Base-by-base conservation (phyloP, 371 early-diverging fungal species). In the Rhizomucor miehei region DNA sequence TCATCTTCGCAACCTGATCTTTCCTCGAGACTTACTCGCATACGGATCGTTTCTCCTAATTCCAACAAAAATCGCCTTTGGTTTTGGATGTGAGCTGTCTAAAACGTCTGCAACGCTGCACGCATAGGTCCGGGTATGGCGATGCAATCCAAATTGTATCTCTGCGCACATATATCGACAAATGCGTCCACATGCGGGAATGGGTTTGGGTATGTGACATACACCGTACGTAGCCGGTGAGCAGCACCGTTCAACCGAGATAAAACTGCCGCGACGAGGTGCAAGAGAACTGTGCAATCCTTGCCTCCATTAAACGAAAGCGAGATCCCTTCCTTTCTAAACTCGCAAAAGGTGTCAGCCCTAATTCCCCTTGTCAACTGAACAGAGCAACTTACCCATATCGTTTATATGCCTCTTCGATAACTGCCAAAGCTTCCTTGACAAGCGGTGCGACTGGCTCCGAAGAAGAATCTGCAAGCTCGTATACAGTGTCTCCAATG, bases 231-330 rank as follows among this genome's bases (percentile, higher is more conserved):
- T 44, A 73, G 44, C 8, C 16, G 56, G 10, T 47, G n/a, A 20
- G 40, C 45, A 14, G 49, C 16, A 25, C 63, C 47, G 48, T 57
- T 59, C 11, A 69, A 10, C 21, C 67, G 67, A 51, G 66, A 58
- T 29, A 75, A 19, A 9, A 66, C 71, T 2, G 89, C 89, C 10
- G 80, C 75, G 12, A 89, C 81, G 21, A 98, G 71, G 68, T 93
- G 90, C 25, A 98, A 73, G 47, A 97, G 70, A 8, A 94, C 93
- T 1, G 96, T 95, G 73, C 98, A 97, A 68, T 98, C 98, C 68
- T 98, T 98, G 20, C 98, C 98, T 13, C 98, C 98, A 66, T 98
- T 98, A 65, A 95, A 98, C 52, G 91, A 89, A 25, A 98, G 64
- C 2, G 91, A 79, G 6, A 89, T 56, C 1, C 77, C 79, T 6